Base-by-base conservation (phyloP, 768 basidiomycete genomes). In the Calvatia gigantea region DNA sequence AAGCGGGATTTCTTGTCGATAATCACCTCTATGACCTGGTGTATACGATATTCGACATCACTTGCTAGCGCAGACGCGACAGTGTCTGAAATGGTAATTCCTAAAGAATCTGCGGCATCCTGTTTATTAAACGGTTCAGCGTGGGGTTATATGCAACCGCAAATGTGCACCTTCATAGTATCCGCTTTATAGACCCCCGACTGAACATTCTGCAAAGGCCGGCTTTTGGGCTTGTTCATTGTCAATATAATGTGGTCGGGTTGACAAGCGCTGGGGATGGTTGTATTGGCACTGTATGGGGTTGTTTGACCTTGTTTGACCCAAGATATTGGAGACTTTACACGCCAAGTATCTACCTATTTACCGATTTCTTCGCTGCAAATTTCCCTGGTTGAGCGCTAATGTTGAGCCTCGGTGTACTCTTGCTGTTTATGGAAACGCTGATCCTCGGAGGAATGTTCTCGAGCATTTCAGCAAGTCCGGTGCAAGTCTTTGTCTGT, bases 11-110 rank as follows among this genome's bases (percentile, higher is more conserved):
- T 27, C 37, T 33, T 27, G 23, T 23, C 33, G 21, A 21, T 23
- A 27, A 51, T 75, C 60, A 92, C 93, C 82, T 97, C 92, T 62
- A 96, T 81, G 38, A 98, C 88, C 67, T 98, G 92, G 69, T 96
- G 93, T 67, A 98, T 82, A 57, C 97, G 79, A 71, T 98, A 98
- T 67, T 98, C 97, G 38, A 98, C 93, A 74, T 99, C 97, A 62
- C 91, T 94, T 0, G 97, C 94, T 23, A 99, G 78, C 0, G 90
- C 80, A 3, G 85, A 85, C 4, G 93, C 89, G 23, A 97, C 89
- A 2, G 78, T 66, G 50, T 95, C 92, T 2, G 90, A 75, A 38
- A 99, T 86, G 12, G 84, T 73, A 54, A 98, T 85, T 57, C 85
- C 86, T 29, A 97, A 70, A 0, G 89, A 87, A 61, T 98, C 96